Evolutionary conservation across 1,284 basidiomycete genomes (phyloP).

Genomic region (Tausonia pullulans): DNA sequence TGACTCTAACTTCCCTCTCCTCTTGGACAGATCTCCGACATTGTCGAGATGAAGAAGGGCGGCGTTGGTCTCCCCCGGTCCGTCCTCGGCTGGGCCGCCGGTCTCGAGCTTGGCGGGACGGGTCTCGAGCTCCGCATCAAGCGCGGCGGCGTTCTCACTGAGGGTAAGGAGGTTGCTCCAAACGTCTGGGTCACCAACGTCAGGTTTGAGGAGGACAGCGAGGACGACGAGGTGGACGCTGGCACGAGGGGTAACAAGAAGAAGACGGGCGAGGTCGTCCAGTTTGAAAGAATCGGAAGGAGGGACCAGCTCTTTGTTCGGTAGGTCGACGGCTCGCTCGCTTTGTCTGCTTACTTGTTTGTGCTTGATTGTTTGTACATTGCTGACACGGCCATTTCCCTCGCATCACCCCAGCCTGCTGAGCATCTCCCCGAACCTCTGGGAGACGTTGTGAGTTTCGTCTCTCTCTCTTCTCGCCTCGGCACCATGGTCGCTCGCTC

Average conservation of each 20-base stretch:
- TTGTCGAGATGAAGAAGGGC: slow-evolving; percentile 37
- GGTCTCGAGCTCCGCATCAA: slow-evolving; percentile 13
- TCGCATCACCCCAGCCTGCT: no score
- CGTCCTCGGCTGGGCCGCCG: slow-evolving; percentile 35
- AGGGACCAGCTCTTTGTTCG: slow-evolving; percentile 37
- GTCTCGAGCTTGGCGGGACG: slow-evolving; percentile 21
- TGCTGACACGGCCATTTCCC: no score
- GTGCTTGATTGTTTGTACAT: no score
- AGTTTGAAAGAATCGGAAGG: slow-evolving; percentile 33
- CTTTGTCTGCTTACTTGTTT: background rate
- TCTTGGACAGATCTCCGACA: slow-evolving; percentile 23
- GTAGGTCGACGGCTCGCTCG: slow-evolving; percentile 21
- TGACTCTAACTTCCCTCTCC: slow-evolving; percentile 21
- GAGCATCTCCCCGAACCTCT: no score
- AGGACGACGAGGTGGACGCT: slow-evolving; percentile 12
- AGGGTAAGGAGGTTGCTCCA: slow-evolving; percentile 14
- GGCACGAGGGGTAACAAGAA: background rate
- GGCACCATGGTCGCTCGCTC: no score
- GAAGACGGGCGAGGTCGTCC: slow-evolving; percentile 26
- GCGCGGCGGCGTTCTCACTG: slow-evolving; percentile 17
- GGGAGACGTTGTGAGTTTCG: slow-evolving; percentile 1
- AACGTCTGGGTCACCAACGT: slow-evolving; percentile 15
- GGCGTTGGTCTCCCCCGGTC: slow-evolving; percentile 34
- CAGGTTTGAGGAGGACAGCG: slow-evolving; percentile 12
- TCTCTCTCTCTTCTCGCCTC: no score